These are phyloP conservation scores for Chytriomyces sp. DNA, from an alignment of 192 early-diverging fungal genomes.

Conservation along the genomic window DNA sequence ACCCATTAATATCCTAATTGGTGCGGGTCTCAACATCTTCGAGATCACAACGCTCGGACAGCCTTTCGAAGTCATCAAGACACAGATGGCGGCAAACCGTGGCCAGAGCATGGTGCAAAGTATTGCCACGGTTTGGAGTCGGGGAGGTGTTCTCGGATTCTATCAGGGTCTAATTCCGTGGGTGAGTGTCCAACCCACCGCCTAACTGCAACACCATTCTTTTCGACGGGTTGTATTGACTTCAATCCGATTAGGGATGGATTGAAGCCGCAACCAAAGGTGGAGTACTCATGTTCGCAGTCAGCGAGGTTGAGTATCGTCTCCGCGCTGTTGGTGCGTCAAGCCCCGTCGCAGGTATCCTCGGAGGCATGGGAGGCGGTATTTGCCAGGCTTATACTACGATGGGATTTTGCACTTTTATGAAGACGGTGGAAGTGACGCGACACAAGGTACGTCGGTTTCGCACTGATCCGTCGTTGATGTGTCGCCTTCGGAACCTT, in stretches of 20 bases:
- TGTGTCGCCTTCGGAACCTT: no score
- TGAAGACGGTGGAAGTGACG: no score
- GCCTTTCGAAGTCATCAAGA: no score
- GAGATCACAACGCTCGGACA: no score
- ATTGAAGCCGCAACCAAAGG: constrained; percentile 75
- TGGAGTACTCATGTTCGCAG: no score
- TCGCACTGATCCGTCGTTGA: background rate
- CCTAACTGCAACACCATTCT: no score
- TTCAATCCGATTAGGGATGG: constrained; percentile 60
- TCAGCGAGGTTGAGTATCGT: constrained; percentile 76
- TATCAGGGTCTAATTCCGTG: constrained; percentile 90
- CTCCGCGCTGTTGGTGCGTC: constrained; percentile 48
- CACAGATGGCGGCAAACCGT: constrained; percentile 89
- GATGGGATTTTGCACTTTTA: no score
- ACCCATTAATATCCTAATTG: constrained; percentile 69
- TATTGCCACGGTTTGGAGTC: constrained; percentile 73
- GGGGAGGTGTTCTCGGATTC: constrained; percentile 88
- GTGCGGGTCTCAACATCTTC: constrained; percentile 61
- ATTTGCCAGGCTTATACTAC: no score
- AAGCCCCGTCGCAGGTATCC: constrained; percentile 66
- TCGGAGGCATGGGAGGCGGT: constrained; percentile 95
- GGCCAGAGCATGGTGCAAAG: constrained; percentile 75
- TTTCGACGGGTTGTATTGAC: no score
- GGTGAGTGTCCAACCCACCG: no score
- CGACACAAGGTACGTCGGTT: no score